phyloP scores from a whole-genome alignment of 371 early-diverging fungal species.

The Fennellomyces sp. region DNA sequence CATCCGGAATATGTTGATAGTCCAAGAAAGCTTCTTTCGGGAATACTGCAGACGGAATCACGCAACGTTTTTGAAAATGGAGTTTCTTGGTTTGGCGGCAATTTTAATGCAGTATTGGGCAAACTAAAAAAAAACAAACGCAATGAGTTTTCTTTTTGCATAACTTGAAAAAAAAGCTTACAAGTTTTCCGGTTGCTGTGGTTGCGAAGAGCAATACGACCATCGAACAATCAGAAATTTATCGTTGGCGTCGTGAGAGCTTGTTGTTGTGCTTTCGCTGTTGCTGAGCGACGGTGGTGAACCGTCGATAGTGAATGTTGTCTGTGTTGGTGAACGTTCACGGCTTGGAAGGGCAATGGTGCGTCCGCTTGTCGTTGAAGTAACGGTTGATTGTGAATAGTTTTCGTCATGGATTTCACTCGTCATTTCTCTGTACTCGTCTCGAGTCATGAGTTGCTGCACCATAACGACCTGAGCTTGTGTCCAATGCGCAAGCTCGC shows the following conservation, averaged over 20 bases:
- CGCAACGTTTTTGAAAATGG: slow-evolving; percentile 11
- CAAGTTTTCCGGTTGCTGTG: background rate
- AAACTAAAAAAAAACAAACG: slow-evolving; percentile 1
- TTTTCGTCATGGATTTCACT: background rate
- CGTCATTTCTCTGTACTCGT: slow-evolving; percentile 7
- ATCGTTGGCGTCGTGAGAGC: slow-evolving; percentile 1
- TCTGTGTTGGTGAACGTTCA: slow-evolving; percentile 1
- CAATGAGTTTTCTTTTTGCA: background rate
- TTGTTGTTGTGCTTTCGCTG: slow-evolving; percentile 1
- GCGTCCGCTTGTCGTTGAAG: background rate
- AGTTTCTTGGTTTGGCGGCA: slow-evolving; percentile 5
- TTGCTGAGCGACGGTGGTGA: slow-evolving; percentile 1
- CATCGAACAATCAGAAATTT: slow-evolving; percentile 6
- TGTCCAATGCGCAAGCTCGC: slow-evolving; percentile 15
- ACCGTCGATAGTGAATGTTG: background rate
- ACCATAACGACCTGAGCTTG: slow-evolving; percentile 14
- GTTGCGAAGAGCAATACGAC: slow-evolving; percentile 1
- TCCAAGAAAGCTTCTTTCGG: background rate
- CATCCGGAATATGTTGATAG: background rate
- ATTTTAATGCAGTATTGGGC: slow-evolving; percentile 11
- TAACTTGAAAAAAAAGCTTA: background rate
- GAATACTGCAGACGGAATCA: slow-evolving; percentile 7
- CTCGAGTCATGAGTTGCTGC: slow-evolving; percentile 17
- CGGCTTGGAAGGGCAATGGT: slow-evolving; percentile 2
- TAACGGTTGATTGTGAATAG: background rate